These are phyloP conservation scores for Phymatotrichopsis omnivora DNA, from an alignment of 2,329 filamentous ascomycete genomes.

Conservation along the genomic window DNA sequence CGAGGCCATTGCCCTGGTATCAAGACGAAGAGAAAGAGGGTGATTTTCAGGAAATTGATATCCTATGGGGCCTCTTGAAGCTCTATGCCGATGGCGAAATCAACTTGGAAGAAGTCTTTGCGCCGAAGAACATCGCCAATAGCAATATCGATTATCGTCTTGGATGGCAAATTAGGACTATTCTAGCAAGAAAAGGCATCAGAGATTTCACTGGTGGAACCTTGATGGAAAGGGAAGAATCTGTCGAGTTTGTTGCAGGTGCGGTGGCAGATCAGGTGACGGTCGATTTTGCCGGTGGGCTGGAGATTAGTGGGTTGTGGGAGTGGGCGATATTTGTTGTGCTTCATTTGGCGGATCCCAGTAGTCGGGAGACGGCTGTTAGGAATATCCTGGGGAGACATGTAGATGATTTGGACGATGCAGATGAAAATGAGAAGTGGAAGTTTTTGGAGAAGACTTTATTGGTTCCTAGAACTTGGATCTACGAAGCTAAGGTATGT, in stretches of 20 bases:
- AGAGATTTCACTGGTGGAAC: conserved; percentile 30
- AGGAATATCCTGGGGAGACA: conserved; percentile 66
- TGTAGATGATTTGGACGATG: conserved; percentile 53
- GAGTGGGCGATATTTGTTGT: conserved; percentile 66
- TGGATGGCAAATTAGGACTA: conserved; percentile 61
- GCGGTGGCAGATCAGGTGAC: conserved; percentile 57
- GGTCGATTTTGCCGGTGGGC: conserved; percentile 53
- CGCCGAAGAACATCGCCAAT: conserved; percentile 65
- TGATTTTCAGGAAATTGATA: conserved; percentile 53
- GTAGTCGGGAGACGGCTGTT: conserved; percentile 54
- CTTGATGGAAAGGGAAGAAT: conserved; percentile 43
- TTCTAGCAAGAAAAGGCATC: conserved; percentile 26
- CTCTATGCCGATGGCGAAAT: conserved; percentile 55
- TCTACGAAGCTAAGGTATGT: conserved; percentile 75
- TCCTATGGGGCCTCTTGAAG: conserved; percentile 79
- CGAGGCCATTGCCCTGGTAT: conserved; percentile 63
- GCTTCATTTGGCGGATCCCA: conserved; percentile 57
- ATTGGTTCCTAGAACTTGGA: conserved; percentile 63
- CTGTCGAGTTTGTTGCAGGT: conserved; percentile 32
- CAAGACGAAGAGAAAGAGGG: conserved; percentile 53
- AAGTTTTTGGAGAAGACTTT: conserved; percentile 55
- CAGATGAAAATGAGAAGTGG: conserved; percentile 37
- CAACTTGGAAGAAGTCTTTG: conserved; percentile 59
- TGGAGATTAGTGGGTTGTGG: conserved; percentile 56
- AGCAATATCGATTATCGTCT: conserved; percentile 66